Base-by-base conservation (phyloP, 441 rosid species). In the Adansonia rubrostipa region DNA sequence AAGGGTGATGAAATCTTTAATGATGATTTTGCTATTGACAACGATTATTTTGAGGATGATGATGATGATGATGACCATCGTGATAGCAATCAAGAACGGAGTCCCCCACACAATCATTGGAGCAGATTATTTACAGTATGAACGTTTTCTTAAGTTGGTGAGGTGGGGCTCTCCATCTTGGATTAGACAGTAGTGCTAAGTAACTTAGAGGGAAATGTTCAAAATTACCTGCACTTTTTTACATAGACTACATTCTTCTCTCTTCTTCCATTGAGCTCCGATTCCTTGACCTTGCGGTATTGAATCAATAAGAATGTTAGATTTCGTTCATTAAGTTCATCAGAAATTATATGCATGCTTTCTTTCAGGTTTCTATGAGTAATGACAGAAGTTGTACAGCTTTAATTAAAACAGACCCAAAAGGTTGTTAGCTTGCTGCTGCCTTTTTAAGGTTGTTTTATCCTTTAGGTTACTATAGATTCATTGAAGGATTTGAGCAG, bases 161-260 rank as follows among this genome's bases (percentile, higher is more conserved):
- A 65, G 33, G 79, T 82, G 85, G 87, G 87, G 36, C 36, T 57
- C 83, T 85, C 74, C 36, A 14, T 58, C 65, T 79, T 53, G 61
- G 28, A 36, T 71, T 58, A 44, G 47, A 65, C 33, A 72, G 19
- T 36, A 61, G 57, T 17, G 60, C 77, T 51, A 22, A 64, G 62
- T 71, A 53, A 33, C n/a, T 70, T 51, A 33, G 75, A 70, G 62
- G 53, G 75, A 75, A 77, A 76, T 65, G 67, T 66, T 22, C 3
- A 75, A 56, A 75, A 48, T 84, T 82, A 93, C 98, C 97, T 94
- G 99, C 99, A 96, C 83, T 91, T 94, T 76, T 88, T 87, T 65
- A 96, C 85, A 88, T 86, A 88, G 80, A 93, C 99, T 10, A 92
- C 92, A 87, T 91, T 94, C 88, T 87, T 93, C 81, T 96, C 96